phyloP scores from a whole-genome alignment of 768 basidiomycete genomes.

The Collybiopsis luxurians region DNA sequence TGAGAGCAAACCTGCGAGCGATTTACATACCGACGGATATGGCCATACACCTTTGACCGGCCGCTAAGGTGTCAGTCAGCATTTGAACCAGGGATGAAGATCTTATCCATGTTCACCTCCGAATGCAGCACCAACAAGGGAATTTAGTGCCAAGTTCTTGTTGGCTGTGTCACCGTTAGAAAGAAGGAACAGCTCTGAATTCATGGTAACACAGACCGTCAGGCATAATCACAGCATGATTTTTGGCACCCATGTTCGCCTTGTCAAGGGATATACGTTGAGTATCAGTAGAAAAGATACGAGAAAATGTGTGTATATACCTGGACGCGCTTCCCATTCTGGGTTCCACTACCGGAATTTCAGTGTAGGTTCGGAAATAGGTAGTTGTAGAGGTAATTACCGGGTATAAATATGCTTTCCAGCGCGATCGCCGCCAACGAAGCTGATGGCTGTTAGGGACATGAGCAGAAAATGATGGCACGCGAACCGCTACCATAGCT shows the following conservation, averaged over 20 bases:
- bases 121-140: constrained; percentile 90
- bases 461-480: too few relatives aligned
- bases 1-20: background rate
- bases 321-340: constrained; percentile 87
- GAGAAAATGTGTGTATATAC: constrained; percentile 26
- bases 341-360: constrained; percentile 58
- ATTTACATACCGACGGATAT: constrained; percentile 73
- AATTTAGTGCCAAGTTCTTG: constrained; percentile 88
- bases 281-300: background rate
- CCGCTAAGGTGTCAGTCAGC: constrained; percentile 51
- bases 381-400: constrained; percentile 28
- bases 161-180: constrained; percentile 56
- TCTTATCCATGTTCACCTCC: constrained; percentile 49
- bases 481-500: too few relatives aligned
- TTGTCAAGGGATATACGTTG: constrained; percentile 13
- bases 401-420: constrained; percentile 93
- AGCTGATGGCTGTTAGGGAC: constrained; percentile 67
- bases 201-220: constrained; percentile 57
- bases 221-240: constrained; percentile 90
- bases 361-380: constrained; percentile 6
- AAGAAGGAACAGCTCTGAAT: background rate
- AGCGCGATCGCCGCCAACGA: constrained; percentile 92
- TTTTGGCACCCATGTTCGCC: constrained; percentile 90
- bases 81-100: constrained; percentile 2
- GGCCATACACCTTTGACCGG: constrained; percentile 98